Conservation (phyloP, 305 asterid genomes). For the Solanum hybrid region DNA sequence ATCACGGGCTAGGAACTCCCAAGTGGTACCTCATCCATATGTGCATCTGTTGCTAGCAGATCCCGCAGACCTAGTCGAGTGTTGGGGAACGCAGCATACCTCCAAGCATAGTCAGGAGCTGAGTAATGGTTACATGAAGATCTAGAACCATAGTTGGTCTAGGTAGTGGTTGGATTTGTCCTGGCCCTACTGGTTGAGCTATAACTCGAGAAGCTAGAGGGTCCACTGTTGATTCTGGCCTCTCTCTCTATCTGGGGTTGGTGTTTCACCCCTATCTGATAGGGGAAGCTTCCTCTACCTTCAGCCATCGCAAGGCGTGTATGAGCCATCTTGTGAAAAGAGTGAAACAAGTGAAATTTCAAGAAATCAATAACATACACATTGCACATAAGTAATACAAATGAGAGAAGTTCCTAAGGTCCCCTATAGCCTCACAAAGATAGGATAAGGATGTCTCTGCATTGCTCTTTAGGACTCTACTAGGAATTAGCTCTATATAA, state of each 20-base stretch:
- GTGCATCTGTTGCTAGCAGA: accelerated
- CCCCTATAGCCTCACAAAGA: background rate
- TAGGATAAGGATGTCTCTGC: background rate
- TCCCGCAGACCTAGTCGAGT: background rate
- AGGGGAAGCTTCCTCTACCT: background rate
- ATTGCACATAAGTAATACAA: too few species aligned
- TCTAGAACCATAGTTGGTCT: background rate
- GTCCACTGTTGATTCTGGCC: background rate
- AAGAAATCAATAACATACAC: too few species aligned
- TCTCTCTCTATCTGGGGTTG: background rate
- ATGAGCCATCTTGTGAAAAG: background rate
- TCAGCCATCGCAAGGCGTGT: background rate
- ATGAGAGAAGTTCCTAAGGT: background rate
- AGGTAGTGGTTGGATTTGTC: background rate
- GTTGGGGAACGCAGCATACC: background rate
- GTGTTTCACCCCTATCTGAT: background rate
- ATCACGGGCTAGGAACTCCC: background rate
- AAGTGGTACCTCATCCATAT: background rate
- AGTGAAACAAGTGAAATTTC: background rate
- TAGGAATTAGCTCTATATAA: background rate
- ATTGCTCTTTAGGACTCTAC: background rate
- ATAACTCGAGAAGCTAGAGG: background rate
- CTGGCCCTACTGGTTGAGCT: background rate
- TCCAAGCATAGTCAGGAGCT: background rate
- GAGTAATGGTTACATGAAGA: background rate